These are phyloP conservation scores for Russula sp. DNA, from an alignment of 768 basidiomycete genomes.

Conservation along the genomic window DNA sequence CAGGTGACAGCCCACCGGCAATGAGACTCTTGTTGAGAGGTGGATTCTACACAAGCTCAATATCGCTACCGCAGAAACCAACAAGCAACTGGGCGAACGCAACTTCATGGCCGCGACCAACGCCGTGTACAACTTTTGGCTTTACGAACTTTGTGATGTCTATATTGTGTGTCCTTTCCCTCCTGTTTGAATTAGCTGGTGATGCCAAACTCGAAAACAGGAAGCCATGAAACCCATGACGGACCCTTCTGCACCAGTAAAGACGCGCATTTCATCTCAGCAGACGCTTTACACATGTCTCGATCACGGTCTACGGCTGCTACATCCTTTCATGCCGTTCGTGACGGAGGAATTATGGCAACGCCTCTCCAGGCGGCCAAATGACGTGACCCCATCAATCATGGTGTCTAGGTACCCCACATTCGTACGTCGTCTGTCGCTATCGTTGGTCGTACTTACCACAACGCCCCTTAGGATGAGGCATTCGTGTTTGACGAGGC, in stretches of 20 bases:
- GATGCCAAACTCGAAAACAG: conserved; percentile 36
- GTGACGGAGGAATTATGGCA: conserved; percentile 99
- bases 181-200: background rate
- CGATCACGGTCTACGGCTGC: conserved; percentile 79
- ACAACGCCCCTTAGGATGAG: conserved; percentile 41
- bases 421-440: conserved; percentile 45
- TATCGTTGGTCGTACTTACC: background rate
- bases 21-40: conserved; percentile 85
- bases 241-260: conserved; percentile 60
- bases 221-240: conserved; percentile 99
- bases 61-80: conserved; percentile 68
- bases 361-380: conserved; percentile 78
- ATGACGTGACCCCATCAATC: conserved; percentile 79
- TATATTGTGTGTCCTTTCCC: conserved; percentile 67
- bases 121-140: conserved; percentile 88
- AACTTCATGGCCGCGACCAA: conserved; percentile 93
- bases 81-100: conserved; percentile 64
- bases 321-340: conserved; percentile 99
- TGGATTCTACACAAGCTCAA: conserved; percentile 97
- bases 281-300: conserved; percentile 95
- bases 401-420: conserved; percentile 85
- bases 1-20: conserved; percentile 64
- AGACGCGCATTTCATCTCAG: conserved; percentile 75
- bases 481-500: conserved; percentile 55
- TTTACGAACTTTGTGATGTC: conserved; percentile 98